These are phyloP conservation scores for Blastobotrys illinoisensis DNA, from an alignment of 1,139 yeast species.

Conservation along the genomic window DNA sequence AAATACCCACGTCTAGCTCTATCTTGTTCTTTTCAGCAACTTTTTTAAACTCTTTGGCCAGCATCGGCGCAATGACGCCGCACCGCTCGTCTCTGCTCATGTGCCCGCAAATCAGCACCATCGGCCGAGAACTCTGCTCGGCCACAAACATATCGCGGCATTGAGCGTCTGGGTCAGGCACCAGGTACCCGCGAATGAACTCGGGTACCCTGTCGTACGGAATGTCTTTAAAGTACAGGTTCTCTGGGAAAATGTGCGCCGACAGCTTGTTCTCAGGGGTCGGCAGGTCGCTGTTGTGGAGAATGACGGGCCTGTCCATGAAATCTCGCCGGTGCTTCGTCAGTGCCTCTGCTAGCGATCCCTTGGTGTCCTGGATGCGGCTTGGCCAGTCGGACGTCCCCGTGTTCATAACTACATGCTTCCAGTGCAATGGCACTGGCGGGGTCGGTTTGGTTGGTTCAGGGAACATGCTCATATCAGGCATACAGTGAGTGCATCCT, in stretches of 20 bases:
- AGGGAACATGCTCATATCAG: slow-evolving; percentile 27
- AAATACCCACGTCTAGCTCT: slow-evolving; percentile 42
- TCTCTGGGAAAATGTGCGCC: slow-evolving; percentile 52
- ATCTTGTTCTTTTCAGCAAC: slow-evolving; percentile 37
- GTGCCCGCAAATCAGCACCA: slow-evolving; percentile 62
- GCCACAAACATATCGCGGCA: background rate
- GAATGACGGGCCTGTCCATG: slow-evolving; percentile 35
- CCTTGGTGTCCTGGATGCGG: slow-evolving; percentile 46
- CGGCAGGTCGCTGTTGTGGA: slow-evolving; percentile 41
- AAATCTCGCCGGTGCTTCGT: slow-evolving; percentile 3
- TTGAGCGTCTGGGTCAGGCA: slow-evolving; percentile 1
- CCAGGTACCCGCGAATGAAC: slow-evolving; percentile 42
- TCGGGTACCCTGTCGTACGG: slow-evolving; percentile 30
- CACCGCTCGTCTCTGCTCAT: slow-evolving; percentile 57
- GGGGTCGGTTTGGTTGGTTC: slow-evolving; percentile 18
- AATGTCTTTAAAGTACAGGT: slow-evolving; percentile 37
- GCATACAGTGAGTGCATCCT: slow-evolving; percentile 58
- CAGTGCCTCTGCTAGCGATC: slow-evolving; percentile 33
- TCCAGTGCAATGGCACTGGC: slow-evolving; percentile 47
- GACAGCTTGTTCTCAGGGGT: slow-evolving; percentile 15
- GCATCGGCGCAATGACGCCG: slow-evolving; percentile 56
- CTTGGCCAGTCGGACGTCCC: slow-evolving; percentile 49
- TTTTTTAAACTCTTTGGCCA: slow-evolving; percentile 45
- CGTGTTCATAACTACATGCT: slow-evolving; percentile 51
- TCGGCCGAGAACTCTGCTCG: slow-evolving; percentile 7